Conservation (phyloP, 257 asterid species). For the Solanum pennellii region DNA sequence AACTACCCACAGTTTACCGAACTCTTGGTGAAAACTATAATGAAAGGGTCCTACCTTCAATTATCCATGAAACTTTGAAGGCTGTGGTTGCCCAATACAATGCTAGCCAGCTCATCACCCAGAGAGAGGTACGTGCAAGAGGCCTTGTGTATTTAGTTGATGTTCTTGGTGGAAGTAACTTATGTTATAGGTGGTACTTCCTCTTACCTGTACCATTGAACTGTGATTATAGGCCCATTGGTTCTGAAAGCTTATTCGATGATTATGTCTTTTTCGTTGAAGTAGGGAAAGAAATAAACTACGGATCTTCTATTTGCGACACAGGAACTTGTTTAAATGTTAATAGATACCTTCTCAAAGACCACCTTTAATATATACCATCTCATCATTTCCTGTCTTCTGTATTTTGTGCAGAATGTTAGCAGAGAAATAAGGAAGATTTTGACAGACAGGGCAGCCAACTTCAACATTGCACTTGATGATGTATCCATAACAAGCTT, state of each 20-base stretch:
- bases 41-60: conserved; percentile 82
- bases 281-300: neutral
- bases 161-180: neutral
- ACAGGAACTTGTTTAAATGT: neutral
- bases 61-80: conserved; percentile 83
- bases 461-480: conserved; percentile 86
- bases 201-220: neutral
- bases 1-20: conserved; percentile 72
- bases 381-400: neutral
- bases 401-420: conserved; percentile 39
- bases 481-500: conserved; percentile 83
- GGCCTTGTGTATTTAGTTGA: neutral
- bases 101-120: conserved; percentile 94
- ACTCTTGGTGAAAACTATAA: conserved; percentile 84
- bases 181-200: neutral
- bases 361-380: neutral
- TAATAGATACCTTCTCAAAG: neutral
- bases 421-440: conserved; percentile 77
- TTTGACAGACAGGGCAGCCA: conserved; percentile 70
- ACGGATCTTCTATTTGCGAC: neutral
- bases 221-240: neutral
- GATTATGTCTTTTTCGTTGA: no score
- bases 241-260: neutral
- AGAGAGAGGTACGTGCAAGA: conserved; percentile 61
- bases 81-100: conserved; percentile 90